phyloP scores from a whole-genome alignment of 805 yeast species.

The Schwanniomyces sp. region DNA sequence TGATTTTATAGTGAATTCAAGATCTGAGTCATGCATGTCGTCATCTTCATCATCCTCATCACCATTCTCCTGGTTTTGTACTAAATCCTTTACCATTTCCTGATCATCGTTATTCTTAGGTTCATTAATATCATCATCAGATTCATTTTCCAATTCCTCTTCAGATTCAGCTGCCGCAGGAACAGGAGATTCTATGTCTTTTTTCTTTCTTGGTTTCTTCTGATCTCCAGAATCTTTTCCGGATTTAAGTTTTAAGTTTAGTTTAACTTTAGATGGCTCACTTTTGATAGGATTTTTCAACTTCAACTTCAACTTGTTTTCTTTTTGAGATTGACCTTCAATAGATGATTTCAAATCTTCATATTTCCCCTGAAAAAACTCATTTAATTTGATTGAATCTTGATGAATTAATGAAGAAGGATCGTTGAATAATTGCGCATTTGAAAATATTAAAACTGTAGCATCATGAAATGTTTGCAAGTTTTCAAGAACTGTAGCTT shows the following conservation, averaged over 20 bases:
- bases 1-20: constrained; percentile 8
- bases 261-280: constrained; percentile 24
- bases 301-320: constrained; percentile 25
- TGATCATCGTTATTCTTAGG: constrained; percentile 3
- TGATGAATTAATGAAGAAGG: constrained; percentile 68
- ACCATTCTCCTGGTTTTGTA: constrained; percentile 4
- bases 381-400: constrained; percentile 65
- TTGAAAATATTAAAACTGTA: constrained; percentile 63
- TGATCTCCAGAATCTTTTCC: constrained; percentile 15
- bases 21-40: constrained; percentile 1
- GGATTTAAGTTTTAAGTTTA: constrained; percentile 23
- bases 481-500: constrained; percentile 34
- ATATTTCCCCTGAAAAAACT: constrained; percentile 47
- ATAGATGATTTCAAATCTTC: constrained; percentile 24
- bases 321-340: constrained; percentile 10
- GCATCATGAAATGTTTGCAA: constrained; percentile 62
- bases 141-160: constrained; percentile 7
- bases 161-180: constrained; percentile 1
- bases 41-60: constrained; percentile 10
- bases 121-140: constrained; percentile 10
- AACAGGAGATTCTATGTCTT: constrained; percentile 12
- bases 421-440: constrained; percentile 78
- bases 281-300: constrained; percentile 19
- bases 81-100: constrained; percentile 7
- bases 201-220: constrained; percentile 15